Evolutionary conservation across 208 protist species (phyloP).

Genomic region (Trypanosoma mega): DNA sequence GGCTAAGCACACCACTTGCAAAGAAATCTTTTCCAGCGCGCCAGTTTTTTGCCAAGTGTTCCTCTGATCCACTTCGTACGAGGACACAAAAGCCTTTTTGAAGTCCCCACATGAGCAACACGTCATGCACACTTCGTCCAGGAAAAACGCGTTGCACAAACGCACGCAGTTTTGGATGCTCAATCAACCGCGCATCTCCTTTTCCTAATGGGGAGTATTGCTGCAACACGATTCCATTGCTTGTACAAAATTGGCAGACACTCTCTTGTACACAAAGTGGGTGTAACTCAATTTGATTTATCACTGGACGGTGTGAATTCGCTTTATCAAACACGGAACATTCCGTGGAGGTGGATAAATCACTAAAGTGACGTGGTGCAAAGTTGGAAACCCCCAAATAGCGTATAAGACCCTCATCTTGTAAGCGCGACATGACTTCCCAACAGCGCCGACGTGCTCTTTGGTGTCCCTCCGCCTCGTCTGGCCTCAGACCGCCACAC

Average conservation of each 20-base stretch:
- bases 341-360: conserved; percentile 18
- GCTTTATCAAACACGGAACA: conserved; percentile 2
- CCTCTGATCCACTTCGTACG: conserved; percentile 48
- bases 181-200: conserved; percentile 39
- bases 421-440: conserved; percentile 51
- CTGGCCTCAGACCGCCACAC: conserved; percentile 48
- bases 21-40: conserved; percentile 42
- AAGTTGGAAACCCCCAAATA: conserved; percentile 85
- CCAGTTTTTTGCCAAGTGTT: conserved; percentile 48
- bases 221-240: conserved; percentile 67
- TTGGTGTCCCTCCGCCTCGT: conserved; percentile 43
- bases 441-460: conserved; percentile 67
- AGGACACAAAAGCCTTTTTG: conserved; percentile 65
- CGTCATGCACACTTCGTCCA: conserved; percentile 40
- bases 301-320: conserved; percentile 3
- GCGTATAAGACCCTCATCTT: conserved; percentile 49
- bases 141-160: conserved; percentile 42
- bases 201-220: conserved; percentile 82
- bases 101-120: conserved; percentile 78
- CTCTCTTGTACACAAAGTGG: conserved; percentile 70
- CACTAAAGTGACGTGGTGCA: conserved; percentile 63
- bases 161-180: conserved; percentile 46
- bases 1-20: conserved; percentile 32
- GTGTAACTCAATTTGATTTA: conserved; percentile 91
- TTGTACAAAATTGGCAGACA: conserved; percentile 50